Evolutionary conservation across 805 yeast species (phyloP), one percentile per base, ranked within the genome.

Genomic region (Ogataea nitratoaversa): DNA sequence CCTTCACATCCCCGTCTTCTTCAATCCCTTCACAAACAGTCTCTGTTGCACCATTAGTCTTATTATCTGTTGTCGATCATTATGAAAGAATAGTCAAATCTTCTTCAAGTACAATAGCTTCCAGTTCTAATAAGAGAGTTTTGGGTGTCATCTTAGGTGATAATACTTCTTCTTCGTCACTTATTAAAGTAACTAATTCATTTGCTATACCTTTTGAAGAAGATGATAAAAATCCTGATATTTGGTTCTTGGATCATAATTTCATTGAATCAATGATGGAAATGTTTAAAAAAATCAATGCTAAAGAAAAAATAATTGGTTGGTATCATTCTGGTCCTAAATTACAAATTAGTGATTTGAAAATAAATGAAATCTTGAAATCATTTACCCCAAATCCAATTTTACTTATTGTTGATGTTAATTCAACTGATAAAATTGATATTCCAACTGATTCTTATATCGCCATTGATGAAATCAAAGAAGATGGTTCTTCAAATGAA

Each of bases 311-410:
- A 60, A 72, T 93, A 35, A 81, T 93, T 59, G 99, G 99, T n/a
- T 93, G 99, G 99, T 93, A 93, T 62, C 99, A 93, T 64, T 83
- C 96, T 8, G 99, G 99, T 4, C 97, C 98, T 16, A 89, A 89
- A 62, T 74, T 95, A 49, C 81, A 79, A 53, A 76, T 90, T 2
- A 82, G 95, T 13, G 99, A 93, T 60, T 70, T 93, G 48, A 86
- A 84, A 59, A 93, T 93, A 56, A 91, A 91, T 60, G 96, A 93
- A 49, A 66, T 84, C 38, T 89, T 93, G 70, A 89, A 83, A 61
- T 81, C 78, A 52, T 91, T 89, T 62, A 79, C 90, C 0, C 66
- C 81, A 4, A 79, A 83, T 46, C 97, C 98, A 4, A 68, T 95
- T 37, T 70, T 91, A 49, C 74, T 93, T 54, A 84, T 95, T 56